These are phyloP conservation scores for Leccinum boreale DNA, from an alignment of 768 basidiomycete species.

Conservation along the genomic window DNA sequence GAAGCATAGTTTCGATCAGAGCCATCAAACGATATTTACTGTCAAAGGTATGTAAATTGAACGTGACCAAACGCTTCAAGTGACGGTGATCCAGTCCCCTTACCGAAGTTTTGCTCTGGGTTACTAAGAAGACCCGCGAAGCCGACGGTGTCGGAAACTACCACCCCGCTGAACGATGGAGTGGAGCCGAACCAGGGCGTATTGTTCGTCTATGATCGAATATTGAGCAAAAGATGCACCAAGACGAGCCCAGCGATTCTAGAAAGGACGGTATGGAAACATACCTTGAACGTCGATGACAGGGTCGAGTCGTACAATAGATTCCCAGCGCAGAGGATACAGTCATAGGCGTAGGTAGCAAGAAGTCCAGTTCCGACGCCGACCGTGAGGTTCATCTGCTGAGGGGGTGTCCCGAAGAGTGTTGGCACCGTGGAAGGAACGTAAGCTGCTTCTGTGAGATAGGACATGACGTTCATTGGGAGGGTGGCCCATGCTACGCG, in stretches of 20 bases:
- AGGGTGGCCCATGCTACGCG: constrained; percentile 25
- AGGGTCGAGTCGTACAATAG: constrained; percentile 19
- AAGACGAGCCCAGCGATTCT: not conserved
- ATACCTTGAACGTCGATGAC: constrained; percentile 25
- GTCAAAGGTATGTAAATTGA: not conserved
- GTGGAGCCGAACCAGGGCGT: constrained; percentile 11
- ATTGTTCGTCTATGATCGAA: constrained; percentile 13
- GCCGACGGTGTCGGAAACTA: constrained; percentile 17
- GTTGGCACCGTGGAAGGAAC: constrained; percentile 16
- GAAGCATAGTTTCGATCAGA: constrained; percentile 2
- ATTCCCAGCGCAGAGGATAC: constrained; percentile 25
- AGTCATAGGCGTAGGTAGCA: constrained; percentile 20
- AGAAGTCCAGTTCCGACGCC: constrained; percentile 10
- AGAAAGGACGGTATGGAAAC: not conserved
- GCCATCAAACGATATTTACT: constrained; percentile 25
- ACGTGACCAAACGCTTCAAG: not conserved
- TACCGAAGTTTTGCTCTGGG: constrained; percentile 15
- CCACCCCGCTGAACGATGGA: constrained; percentile 17
- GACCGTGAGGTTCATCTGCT: constrained; percentile 26
- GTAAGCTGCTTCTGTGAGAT: constrained; percentile 10
- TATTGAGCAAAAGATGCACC: not conserved
- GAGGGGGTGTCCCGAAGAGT: constrained; percentile 27
- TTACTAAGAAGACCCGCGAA: constrained; percentile 19
- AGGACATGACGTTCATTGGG: constrained; percentile 20
- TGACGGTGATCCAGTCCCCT: not conserved